Percentiles rank a stretch among this genome's conserved stretches.
phyloP scores from a whole-genome alignment of 345 rosid species.

The Xanthoceras sorbifolium region DNA sequence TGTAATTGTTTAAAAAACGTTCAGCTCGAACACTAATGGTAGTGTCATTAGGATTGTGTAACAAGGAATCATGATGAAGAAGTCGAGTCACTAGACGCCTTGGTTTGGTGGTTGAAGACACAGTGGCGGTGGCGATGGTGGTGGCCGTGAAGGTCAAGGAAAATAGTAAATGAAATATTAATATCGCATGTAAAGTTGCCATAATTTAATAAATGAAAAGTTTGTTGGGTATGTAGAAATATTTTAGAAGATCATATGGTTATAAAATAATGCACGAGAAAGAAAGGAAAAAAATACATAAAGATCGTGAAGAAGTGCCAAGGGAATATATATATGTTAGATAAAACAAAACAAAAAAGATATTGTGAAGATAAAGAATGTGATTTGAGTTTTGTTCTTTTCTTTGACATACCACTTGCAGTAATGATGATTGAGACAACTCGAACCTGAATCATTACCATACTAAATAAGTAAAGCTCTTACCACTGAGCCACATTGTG shows the following conservation, averaged over 20 bases:
- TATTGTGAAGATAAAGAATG: no score
- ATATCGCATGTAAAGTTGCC: not conserved
- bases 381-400: no score
- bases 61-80: conserved; percentile 31
- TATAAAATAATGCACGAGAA: no score
- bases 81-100: not conserved
- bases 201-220: not conserved
- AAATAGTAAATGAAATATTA: not conserved
- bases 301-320: no score
- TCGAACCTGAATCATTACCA: no score
- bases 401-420: no score
- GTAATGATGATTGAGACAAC: no score
- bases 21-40: conserved; percentile 2
- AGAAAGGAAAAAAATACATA: no score
- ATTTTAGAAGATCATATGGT: no score
- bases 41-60: conserved; percentile 13
- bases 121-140: not conserved
- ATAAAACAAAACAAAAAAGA: no score
- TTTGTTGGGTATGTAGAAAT: not conserved
- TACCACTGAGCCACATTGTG: no score
- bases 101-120: not conserved
- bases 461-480: no score
- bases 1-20: conserved; percentile 18
- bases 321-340: not conserved
- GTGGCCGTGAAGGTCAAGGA: not conserved